Base-by-base conservation (phyloP, 129 eudicot genomes). In the Mikania micrantha region DNA sequence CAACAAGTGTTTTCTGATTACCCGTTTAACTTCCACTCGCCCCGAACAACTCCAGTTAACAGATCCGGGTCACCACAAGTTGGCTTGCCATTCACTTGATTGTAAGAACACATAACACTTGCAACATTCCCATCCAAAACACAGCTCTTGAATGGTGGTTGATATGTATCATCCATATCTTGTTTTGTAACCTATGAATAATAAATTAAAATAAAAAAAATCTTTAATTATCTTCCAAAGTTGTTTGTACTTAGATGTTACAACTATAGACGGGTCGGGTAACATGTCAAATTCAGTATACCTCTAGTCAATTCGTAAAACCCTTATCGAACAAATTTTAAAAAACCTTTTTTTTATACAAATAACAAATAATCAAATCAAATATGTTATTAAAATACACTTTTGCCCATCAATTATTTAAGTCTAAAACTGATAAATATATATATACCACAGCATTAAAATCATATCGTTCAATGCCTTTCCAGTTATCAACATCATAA, bases 91-190 rank as follows among this genome's bases (percentile, higher is more conserved):
- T 94, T 94, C 20, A 94, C 95, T 79, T 89, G 88, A 70, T 94
- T 94, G 73, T 94, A 94, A 41, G 99, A 89, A 80, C 99, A 94
- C 99, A 94, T 94, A 2, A 94, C 99, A 73, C 99, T 94, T 5
- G 96, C 97, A 36, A 90, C 99, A 71, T 94, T 89, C 53, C 99
- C 99, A 59, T 94, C 96, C 66, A 78, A 9, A 61, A 94, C 95
- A 75, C 99, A 94, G 41, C 93, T 89, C 88, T 89, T 89, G 73
- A 94, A 94, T 65, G 99, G 99, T 4, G 95, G 95, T 61, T 94
- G 90, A 75, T 25, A 94, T 44, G 99, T 89, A 64, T 94, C 99
- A 71, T 86, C 99, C 87, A 94, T 28, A 66, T 94, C 99, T 84
- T 94, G 99, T 69, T 84, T 81, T 17, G 90, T 82, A 22, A 94